A percentile compares a stretch with the other conserved stretches of the same genome.
Conservation (phyloP, 768 basidiomycete genomes). For the Boletus sp. region DNA sequence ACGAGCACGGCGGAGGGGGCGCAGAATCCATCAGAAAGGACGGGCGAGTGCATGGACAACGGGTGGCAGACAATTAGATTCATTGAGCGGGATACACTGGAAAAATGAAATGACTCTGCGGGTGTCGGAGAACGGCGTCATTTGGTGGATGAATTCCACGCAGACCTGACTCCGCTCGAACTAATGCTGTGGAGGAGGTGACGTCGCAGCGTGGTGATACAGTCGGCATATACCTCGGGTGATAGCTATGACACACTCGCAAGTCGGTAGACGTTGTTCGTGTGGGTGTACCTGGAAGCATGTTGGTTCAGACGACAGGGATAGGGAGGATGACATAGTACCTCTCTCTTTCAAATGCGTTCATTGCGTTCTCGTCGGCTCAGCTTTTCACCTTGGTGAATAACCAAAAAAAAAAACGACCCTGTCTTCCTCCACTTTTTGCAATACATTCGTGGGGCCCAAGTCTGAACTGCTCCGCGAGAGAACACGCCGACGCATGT, state of each 20-base stretch:
- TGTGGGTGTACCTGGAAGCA: constrained; percentile 48
- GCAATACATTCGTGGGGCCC: constrained; percentile 41
- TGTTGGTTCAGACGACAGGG: not conserved
- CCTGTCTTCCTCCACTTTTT: constrained; percentile 50
- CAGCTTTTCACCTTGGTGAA: constrained; percentile 34
- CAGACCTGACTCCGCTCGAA: constrained; percentile 6
- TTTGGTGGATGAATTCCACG: constrained; percentile 24
- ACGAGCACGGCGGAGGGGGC: constrained; percentile 17
- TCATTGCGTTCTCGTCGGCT: constrained; percentile 38
- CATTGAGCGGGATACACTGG: constrained; percentile 22
- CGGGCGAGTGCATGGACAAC: constrained; percentile 20
- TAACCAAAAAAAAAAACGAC: constrained; percentile 51
- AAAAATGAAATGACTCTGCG: constrained; percentile 28
- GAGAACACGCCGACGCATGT: not conserved
- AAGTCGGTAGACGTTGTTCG: constrained; percentile 51
- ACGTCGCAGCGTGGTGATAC: constrained; percentile 6
- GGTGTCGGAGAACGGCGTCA: constrained; percentile 24
- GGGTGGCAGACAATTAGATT: constrained; percentile 30
- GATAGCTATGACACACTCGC: constrained; percentile 37
- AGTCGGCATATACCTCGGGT: constrained; percentile 1
- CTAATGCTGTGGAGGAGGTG: constrained; percentile 9
- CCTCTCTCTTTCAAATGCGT: constrained; percentile 46
- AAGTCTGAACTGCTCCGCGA: constrained; percentile 36
- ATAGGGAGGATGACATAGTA: constrained; percentile 12
- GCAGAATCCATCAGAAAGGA: constrained; percentile 11